Base-by-base conservation (phyloP, 2,329 filamentous ascomycete genomes). In the Aaosphaeria pasadenensis region DNA sequence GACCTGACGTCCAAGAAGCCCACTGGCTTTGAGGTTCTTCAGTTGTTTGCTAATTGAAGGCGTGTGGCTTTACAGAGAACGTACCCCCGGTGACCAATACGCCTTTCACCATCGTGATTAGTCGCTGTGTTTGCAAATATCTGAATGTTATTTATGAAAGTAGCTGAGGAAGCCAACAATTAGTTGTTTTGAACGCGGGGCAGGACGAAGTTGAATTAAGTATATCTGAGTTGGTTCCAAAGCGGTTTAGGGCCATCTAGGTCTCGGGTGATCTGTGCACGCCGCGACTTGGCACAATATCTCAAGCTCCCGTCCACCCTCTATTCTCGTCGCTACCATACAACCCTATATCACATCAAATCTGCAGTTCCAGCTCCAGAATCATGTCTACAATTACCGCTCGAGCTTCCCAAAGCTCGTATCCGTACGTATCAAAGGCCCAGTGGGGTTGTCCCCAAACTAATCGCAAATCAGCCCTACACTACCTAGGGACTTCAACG, bases 381-480 rank as follows among this genome's bases (percentile, higher is more conserved):
- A 58, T 44, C 31, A 96, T 96, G 91, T 91, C 91, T 48, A 94
- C 90, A 17, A 87, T 94, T 64, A 88, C 89, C n/a, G 74, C 81
- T 36, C 81, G 82, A 38, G 83, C 86, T 55, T 81, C 90, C 43
- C 87, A 92, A 71, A 91, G 88, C 72, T 87, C 84, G 47, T 82
- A 86, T 55, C 85, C 87, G 72, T 82, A 69, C 56, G 77, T 70
- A 39, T 2, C 29, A 1, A 7, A 4, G 17, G 28, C 28, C 11
- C 17, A 24, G 17, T 24, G 17, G 17, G 17, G 13, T 33, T 42
- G 28, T 35, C 35, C 36, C n/a, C 30, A 33, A 54, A 60, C 24
- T 7, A 39, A 35, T 32, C 13, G 11, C 28, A 44, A 44, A 33
- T 7, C 44, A 83, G 82, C 13, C 91, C 92, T 28, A 84, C 86